Conservation (phyloP, 768 basidiomycete genomes). For the Calvatia gigantea region DNA sequence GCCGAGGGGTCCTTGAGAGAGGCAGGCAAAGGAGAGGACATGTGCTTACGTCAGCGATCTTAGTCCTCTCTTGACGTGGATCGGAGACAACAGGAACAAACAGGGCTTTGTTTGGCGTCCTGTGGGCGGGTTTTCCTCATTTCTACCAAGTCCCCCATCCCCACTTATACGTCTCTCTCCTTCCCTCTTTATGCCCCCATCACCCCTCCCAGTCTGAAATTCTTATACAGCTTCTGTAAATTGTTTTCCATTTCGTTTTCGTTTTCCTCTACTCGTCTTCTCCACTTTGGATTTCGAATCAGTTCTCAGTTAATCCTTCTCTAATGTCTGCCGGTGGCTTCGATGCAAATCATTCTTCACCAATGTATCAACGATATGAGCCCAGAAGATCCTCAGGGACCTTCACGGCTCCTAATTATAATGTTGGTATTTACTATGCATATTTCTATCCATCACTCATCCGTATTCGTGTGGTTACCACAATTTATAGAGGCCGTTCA, state of each 20-base stretch:
- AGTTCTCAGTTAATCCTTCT: slow-evolving; percentile 5
- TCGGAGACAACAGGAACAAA: slow-evolving; percentile 26
- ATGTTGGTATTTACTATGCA: slow-evolving; percentile 34
- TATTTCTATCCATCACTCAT: slow-evolving; percentile 7
- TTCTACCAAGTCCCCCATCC: slow-evolving; percentile 12
- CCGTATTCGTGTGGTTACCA: slow-evolving; percentile 4
- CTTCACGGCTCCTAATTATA: slow-evolving; percentile 26
- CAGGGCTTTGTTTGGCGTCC: slow-evolving; percentile 19
- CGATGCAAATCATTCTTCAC: slow-evolving; percentile 30
- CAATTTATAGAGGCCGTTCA: slow-evolving; percentile 30
- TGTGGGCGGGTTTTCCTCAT: slow-evolving; percentile 11
- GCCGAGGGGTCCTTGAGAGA: slow-evolving; percentile 43
- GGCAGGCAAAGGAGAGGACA: slow-evolving; percentile 18
- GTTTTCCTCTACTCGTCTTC: slow-evolving; percentile 14
- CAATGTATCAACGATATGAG: slow-evolving; percentile 27
- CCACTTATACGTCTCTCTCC: background rate
- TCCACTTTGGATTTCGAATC: slow-evolving; percentile 10
- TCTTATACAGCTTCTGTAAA: background rate
- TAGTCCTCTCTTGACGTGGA: slow-evolving; percentile 15
- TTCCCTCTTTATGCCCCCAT: background rate
- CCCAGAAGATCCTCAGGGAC: slow-evolving; percentile 30
- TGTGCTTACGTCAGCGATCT: slow-evolving; percentile 7
- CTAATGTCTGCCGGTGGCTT: slow-evolving; percentile 41
- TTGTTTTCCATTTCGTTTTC: background rate
- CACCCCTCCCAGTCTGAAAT: background rate